Percentiles rank a stretch among this genome's conserved stretches.
phyloP scores from a whole-genome alignment of 768 basidiomycete species.

The Phaeolepiota aurea region DNA sequence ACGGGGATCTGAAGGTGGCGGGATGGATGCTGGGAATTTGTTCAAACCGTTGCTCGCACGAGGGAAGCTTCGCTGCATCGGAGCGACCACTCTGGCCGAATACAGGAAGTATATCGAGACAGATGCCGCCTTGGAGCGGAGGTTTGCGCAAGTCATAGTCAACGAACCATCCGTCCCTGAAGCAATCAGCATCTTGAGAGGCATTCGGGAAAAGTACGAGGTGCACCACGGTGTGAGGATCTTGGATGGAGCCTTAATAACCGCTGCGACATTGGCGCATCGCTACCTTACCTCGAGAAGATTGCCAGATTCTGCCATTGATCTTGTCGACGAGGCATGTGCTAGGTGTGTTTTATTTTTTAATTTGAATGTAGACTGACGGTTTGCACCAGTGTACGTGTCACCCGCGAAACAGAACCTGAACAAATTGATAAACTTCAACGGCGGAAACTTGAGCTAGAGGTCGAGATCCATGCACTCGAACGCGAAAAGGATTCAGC shows the following conservation, averaged over 20 bases:
- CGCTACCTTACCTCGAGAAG: conserved; percentile 83
- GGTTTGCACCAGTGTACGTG: conserved; percentile 52
- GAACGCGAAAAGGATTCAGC: conserved; percentile 88
- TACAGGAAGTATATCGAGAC: conserved; percentile 92
- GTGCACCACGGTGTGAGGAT: conserved; percentile 90
- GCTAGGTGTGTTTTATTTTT: conserved; percentile 48
- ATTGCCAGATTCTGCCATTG: conserved; percentile 82
- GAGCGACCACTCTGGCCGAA: conserved; percentile 88
- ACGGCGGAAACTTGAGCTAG: conserved; percentile 80
- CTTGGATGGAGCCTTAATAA: conserved; percentile 78
- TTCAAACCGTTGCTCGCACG: conserved; percentile 90
- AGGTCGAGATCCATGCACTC: conserved; percentile 92
- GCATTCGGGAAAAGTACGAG: conserved; percentile 90
- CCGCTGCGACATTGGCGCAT: conserved; percentile 86
- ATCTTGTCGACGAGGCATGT: conserved; percentile 88
- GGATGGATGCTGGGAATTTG: conserved; percentile 91
- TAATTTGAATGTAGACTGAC: not conserved
- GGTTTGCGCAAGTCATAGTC: conserved; percentile 89
- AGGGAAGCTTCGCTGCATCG: conserved; percentile 70
- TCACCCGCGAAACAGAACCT: conserved; percentile 90
- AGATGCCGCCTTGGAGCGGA: conserved; percentile 83
- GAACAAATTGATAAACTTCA: conserved; percentile 91
- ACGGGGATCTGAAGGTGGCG: conserved; percentile 70
- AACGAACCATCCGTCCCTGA: conserved; percentile 87
- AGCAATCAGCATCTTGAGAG: conserved; percentile 89